Evolutionary conservation across 208 protist genomes (phyloP), one percentile per base, ranked within the genome.

Genomic region (Trypanosoma melophagium): DNA sequence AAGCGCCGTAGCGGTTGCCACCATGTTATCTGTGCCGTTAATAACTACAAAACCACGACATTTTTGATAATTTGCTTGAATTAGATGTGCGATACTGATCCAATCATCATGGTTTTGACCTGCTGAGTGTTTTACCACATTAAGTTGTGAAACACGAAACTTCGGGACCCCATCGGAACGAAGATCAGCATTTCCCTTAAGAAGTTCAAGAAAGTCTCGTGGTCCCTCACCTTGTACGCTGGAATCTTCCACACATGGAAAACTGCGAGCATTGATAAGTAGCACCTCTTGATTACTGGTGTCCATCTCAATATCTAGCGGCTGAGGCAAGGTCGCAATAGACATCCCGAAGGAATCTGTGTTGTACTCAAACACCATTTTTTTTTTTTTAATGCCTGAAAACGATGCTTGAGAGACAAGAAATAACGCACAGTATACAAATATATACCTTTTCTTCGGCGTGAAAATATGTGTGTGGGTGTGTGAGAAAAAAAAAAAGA

Each of bases 1-100:
- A 22, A 99, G 76, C 22, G 97, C 97, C 45, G 83, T 93, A 8
- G 97, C 89, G 21, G 97, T 98, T 65, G 93, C 90, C 16, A 94
- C 81, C 93, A 99, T 98, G 28, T 92, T 98, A 82, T 99, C 97
- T 1, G 93, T 98, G 16, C 98, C 97, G 53, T 97, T 96, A 38
- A 98, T 65, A 22, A 99, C 83, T 44, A 99, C 97, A 79, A 99
- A 99, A n/a, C 97, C 97, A 73, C 97, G 83, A 82, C 98, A 99
- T 14, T 80, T 24, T 54, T 94, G 56, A 69, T 97, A 98, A 44
- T 96, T 63, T 16, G 73, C 57, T 49, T 84, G 61, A 31, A 97
- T 93, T 3, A 90, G 56, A 52, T 56, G 28, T 25, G 82, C 93
- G 25, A 98, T 71, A 24, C 61, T 31, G 44, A 94, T 40, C 89